A percentile compares a stretch with the other conserved stretches of the same genome.
Evolutionary conservation across 345 rosid species (phyloP).

Genomic region (Citrus cavaleriei): DNA sequence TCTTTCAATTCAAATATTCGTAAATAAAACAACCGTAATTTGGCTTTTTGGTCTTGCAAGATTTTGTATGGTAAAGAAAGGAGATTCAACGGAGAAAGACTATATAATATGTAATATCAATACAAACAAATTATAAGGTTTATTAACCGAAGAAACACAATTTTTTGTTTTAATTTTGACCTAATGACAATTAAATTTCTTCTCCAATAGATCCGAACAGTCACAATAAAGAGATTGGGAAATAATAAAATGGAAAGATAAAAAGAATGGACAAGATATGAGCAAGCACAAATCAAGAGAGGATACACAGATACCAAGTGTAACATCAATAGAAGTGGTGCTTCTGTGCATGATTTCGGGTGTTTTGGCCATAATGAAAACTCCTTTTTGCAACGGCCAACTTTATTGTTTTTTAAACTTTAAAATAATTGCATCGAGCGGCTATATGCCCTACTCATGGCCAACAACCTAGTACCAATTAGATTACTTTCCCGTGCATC

Average conservation of each 20-base stretch:
- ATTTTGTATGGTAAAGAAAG: not conserved
- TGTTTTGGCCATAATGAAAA: not conserved
- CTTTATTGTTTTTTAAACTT: not conserved
- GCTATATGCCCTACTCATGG: slow-evolving; percentile 28
- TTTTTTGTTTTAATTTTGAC: too few relatives aligned
- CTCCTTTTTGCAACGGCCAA: not conserved
- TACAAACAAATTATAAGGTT: too few relatives aligned
- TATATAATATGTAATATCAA: too few relatives aligned
- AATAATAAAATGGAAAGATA: too few relatives aligned
- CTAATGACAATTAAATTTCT: too few relatives aligned
- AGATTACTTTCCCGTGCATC: slow-evolving; percentile 7
- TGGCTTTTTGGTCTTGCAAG: not conserved
- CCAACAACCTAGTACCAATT: slow-evolving; percentile 60
- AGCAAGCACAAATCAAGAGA: too few relatives aligned
- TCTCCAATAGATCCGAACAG: too few relatives aligned
- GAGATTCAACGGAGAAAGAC: not conserved
- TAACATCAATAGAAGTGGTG: not conserved
- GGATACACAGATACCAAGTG: not conserved
- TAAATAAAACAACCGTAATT: not conserved
- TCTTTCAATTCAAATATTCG: not conserved
- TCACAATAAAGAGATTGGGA: too few relatives aligned
- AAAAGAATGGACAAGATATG: not conserved
- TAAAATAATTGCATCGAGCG: slow-evolving; percentile 14
- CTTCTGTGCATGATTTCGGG: not conserved
- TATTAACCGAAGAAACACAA: too few relatives aligned